A percentile compares a stretch with the other conserved stretches of the same genome.
Conservation (phyloP, 2,329 filamentous ascomycete species). For the Fonsecaea pedrosoi region DNA sequence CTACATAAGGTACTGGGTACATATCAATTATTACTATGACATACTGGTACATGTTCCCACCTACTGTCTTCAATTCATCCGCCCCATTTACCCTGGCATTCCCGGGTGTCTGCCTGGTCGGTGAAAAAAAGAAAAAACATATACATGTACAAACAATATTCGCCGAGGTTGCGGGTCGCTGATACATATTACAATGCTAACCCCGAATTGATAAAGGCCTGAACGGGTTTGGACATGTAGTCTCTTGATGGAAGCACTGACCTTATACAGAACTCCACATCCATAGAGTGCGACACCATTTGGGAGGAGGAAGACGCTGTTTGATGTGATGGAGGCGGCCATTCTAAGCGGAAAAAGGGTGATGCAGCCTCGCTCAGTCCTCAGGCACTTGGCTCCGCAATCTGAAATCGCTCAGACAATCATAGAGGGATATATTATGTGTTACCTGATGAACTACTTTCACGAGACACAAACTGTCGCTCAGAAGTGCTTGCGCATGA, state of each 20-base stretch:
- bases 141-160: no score
- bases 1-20: no score
- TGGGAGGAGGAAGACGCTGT: background rate
- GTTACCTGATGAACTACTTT: background rate
- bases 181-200: background rate
- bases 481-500: background rate
- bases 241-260: background rate
- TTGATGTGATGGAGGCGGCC: background rate
- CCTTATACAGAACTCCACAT: no score
- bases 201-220: background rate
- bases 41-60: no score
- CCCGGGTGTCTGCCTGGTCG: no score
- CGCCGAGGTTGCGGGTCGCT: background rate
- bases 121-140: no score
- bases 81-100: background rate
- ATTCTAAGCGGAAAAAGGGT: background rate
- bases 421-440: background rate
- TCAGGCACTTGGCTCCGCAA: background rate
- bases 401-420: background rate
- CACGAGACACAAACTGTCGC: background rate
- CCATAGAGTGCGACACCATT: no score
- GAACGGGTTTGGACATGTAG: background rate
- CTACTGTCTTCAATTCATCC: background rate
- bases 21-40: no score
- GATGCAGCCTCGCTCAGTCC: background rate